These are phyloP conservation scores for Biscogniauxia sp. DNA, from an alignment of 2,329 filamentous ascomycete genomes.

Conservation along the genomic window DNA sequence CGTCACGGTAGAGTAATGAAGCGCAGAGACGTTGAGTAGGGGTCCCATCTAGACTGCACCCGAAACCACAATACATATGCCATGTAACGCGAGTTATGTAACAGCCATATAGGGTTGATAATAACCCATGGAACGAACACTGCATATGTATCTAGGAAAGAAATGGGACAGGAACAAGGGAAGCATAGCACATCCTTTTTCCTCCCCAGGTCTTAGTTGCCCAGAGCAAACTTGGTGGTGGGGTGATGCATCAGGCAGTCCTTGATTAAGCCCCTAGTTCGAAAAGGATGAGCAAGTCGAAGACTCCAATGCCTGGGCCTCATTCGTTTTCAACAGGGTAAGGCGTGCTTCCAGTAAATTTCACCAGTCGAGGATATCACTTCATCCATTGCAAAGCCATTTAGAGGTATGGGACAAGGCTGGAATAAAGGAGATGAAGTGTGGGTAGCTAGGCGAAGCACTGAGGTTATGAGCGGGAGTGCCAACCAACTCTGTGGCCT, in stretches of 20 bases:
- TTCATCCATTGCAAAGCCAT: too few species aligned
- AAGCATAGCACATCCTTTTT: background rate
- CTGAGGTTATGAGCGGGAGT: too few species aligned
- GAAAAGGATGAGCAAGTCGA: too few species aligned
- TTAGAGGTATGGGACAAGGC: too few species aligned
- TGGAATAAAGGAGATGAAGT: too few species aligned
- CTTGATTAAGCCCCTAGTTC: background rate
- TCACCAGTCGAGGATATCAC: too few species aligned
- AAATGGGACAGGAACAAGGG: background rate
- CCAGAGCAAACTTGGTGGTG: background rate
- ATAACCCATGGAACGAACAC: conserved; percentile 1
- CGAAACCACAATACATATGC: background rate
- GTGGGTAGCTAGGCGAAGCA: too few species aligned
- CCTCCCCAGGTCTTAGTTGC: background rate
- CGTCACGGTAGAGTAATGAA: background rate
- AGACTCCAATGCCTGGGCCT: background rate
- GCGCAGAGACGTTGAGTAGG: background rate
- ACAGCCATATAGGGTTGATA: background rate
- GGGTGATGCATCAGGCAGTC: background rate
- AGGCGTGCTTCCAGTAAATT: too few species aligned
- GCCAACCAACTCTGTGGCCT: background rate
- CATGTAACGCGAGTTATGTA: conserved; percentile 2
- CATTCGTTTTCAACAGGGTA: too few species aligned
- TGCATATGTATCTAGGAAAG: background rate
- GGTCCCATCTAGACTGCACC: background rate